Percentiles rank a stretch among this genome's conserved stretches.
These are phyloP conservation scores for Candida ipomoeae DNA, from an alignment of 805 yeast genomes.

Conservation along the genomic window DNA sequence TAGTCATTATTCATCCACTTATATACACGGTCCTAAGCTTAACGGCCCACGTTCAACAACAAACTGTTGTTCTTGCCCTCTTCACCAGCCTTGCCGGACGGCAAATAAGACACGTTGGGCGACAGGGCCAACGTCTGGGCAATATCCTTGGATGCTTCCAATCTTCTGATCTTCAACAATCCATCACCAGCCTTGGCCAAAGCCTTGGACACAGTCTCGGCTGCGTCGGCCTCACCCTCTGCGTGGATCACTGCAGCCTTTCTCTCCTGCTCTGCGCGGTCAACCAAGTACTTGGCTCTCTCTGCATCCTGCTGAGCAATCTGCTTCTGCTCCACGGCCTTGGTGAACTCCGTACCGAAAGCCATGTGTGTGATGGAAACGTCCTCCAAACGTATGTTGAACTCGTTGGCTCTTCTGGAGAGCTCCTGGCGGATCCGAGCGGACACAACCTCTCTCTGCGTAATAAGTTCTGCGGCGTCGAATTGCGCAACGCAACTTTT, in stretches of 20 bases:
- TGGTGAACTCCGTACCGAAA: slow-evolving; percentile 93
- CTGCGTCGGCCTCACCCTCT: slow-evolving; percentile 99
- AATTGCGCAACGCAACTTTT: slow-evolving; percentile 90
- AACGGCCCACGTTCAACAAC: slow-evolving; percentile 67
- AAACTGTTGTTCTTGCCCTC: slow-evolving; percentile 52
- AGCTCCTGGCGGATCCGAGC: slow-evolving; percentile 85
- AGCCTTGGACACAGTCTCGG: slow-evolving; percentile 91
- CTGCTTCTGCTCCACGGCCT: slow-evolving; percentile 97
- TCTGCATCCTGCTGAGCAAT: slow-evolving; percentile 99
- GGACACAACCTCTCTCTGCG: slow-evolving; percentile 94
- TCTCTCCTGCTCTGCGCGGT: slow-evolving; percentile 95
- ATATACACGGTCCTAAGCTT: slow-evolving; percentile 11
- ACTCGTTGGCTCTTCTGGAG: slow-evolving; percentile 77
- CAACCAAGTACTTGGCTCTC: slow-evolving; percentile 80
- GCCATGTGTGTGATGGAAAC: slow-evolving; percentile 98
- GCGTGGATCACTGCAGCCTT: slow-evolving; percentile 94
- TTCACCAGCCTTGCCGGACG: slow-evolving; percentile 45
- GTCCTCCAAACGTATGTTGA: slow-evolving; percentile 88
- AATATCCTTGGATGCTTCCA: slow-evolving; percentile 95
- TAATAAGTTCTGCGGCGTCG: slow-evolving; percentile 94
- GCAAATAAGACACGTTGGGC: slow-evolving; percentile 85
- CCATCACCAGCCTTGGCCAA: slow-evolving; percentile 95
- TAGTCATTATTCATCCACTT: slow-evolving; percentile 12
- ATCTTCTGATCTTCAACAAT: slow-evolving; percentile 83
- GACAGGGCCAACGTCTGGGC: slow-evolving; percentile 82